A percentile compares a stretch with the other conserved stretches of the same genome.
phyloP scores from a whole-genome alignment of 192 early-diverging fungal species.

The Rhizoclosmatium globosum region DNA sequence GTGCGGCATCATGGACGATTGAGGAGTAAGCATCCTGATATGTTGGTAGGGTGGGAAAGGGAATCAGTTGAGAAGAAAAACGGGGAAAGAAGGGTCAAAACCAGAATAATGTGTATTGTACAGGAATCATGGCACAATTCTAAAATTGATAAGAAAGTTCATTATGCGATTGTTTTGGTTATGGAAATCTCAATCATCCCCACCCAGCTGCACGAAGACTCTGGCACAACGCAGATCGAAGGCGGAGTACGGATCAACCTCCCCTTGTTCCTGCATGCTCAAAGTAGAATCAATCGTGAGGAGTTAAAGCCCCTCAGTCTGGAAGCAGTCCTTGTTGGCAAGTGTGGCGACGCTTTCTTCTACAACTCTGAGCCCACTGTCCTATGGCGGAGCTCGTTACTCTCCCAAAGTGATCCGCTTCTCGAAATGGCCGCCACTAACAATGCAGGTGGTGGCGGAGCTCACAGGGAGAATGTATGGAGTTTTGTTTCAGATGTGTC shows the following conservation, averaged over 20 bases:
- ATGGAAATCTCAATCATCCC: constrained; percentile 12
- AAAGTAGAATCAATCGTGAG: constrained; percentile 28
- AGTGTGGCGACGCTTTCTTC: constrained; percentile 23
- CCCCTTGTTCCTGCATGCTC: constrained; percentile 28
- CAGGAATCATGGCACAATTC: neutral
- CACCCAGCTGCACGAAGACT: neutral
- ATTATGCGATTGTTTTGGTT: neutral
- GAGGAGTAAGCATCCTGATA: too few relatives aligned
- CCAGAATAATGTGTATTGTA: too few relatives aligned
- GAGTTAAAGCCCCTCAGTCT: constrained; percentile 26
- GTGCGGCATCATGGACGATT: too few relatives aligned
- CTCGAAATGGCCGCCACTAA: neutral
- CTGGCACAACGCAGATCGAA: neutral
- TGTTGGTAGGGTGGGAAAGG: too few relatives aligned
- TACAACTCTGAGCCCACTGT: constrained; percentile 20
- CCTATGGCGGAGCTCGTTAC: constrained; percentile 13
- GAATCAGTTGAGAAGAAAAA: too few relatives aligned
- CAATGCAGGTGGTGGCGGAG: neutral
- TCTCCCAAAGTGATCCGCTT: neutral
- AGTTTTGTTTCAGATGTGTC: constrained; percentile 23
- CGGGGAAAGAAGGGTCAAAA: too few relatives aligned
- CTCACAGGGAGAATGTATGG: constrained; percentile 23
- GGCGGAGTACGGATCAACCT: constrained; percentile 1
- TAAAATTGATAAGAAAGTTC: neutral
- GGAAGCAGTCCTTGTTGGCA: constrained; percentile 28